phyloP scores from a whole-genome alignment of 73 alveolate genomes.

The Paramecium tetraurelia region DNA sequence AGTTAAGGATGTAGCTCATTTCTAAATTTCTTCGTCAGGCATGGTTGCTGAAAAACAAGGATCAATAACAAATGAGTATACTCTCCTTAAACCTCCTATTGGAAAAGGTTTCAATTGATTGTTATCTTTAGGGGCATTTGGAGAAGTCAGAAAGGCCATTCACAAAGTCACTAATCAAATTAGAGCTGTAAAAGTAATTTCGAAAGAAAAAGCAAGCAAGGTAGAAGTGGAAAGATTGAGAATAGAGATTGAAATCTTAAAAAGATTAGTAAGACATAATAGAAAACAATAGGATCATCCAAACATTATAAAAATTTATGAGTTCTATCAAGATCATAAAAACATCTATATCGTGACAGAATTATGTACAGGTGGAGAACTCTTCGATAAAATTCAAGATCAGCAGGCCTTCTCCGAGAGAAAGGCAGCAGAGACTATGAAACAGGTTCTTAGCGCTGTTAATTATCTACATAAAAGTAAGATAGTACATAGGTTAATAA shows the following conservation, averaged over 20 bases:
- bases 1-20: slow-evolving; percentile 4
- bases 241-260: slow-evolving; percentile 34
- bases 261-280: slow-evolving; percentile 59
- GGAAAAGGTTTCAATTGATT: background rate
- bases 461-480: slow-evolving; percentile 83
- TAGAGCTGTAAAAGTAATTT: slow-evolving; percentile 42
- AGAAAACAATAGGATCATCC: slow-evolving; percentile 80
- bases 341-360: slow-evolving; percentile 83
- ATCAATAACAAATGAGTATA: slow-evolving; percentile 10
- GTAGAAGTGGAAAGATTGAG: slow-evolving; percentile 31
- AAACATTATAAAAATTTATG: slow-evolving; percentile 87
- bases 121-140: slow-evolving; percentile 36
- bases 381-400: slow-evolving; percentile 76
- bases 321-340: slow-evolving; percentile 85
- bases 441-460: slow-evolving; percentile 81
- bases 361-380: slow-evolving; percentile 89
- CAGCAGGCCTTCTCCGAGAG: slow-evolving; percentile 82
- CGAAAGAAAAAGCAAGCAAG: slow-evolving; percentile 24
- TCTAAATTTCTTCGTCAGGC: slow-evolving; percentile 8
- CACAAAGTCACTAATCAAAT: slow-evolving; percentile 12
- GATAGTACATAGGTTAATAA: slow-evolving; percentile 72
- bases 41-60: slow-evolving; percentile 56
- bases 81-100: slow-evolving; percentile 52
- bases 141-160: slow-evolving; percentile 53
- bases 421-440: slow-evolving; percentile 79